Base-by-base conservation (phyloP, 495 filamentous ascomycete species). In the Xylaria cubensis region DNA sequence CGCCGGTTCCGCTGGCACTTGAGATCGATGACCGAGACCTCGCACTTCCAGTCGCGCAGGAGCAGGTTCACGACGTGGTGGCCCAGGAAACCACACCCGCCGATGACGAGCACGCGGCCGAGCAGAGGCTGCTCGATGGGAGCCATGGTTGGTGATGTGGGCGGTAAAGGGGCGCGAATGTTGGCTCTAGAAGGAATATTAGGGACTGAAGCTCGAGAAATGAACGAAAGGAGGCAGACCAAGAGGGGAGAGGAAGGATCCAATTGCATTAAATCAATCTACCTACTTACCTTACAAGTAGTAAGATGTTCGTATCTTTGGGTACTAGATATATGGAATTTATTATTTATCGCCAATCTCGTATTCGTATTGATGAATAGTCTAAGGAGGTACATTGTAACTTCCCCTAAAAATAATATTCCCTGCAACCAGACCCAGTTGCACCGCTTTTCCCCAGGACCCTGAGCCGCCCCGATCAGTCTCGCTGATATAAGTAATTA, bases 21-120 rank as follows among this genome's bases (percentile, higher is more conserved):
- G 68, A 98, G 87, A 78, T 99, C 96, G 75, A 98, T 86, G n/a
- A 97, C 94, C 32, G 90, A 91, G 34, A 98, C 86, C 69, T 88
- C 83, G 80, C 82, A 82, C 34, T 80, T 83, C 80, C 86, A 87
- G 76, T 86, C 82, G 73, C 84, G 80, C 73, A 88, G 81, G 48
- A 92, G 84, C 62, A 86, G 79, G 76, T 87, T 82, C 71, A 92
- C 91, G 71, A 93, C 87, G 82, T 92, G 89, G 76, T 88, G 87
- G 77, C 91, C 91, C 15, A 93, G 86, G 83, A 92, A 93, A 71
- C 91, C 90, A 76, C 89, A 91, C 69, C 91, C 91, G 72, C 91
- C 91, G 73, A 90, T 88, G 69, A 93, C 89, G 72, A 92, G 82
- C 72, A 90, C 89, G 67, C 82, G 84, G 75, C 88, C 86, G 48